phyloP scores from a whole-genome alignment of 805 yeast species.

The Candida endomychidarum region DNA sequence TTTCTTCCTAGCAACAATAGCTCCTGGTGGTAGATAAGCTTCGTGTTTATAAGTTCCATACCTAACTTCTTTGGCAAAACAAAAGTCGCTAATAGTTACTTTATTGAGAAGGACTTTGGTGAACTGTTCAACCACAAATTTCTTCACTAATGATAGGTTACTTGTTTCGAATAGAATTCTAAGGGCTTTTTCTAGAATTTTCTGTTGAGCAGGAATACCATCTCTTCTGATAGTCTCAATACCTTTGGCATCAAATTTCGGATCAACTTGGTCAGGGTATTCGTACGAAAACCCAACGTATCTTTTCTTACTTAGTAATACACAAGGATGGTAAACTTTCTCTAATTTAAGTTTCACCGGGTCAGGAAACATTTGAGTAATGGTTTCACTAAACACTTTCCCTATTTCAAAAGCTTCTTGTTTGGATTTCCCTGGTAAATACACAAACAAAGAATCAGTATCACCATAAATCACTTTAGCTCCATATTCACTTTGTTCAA shows the following conservation, averaged over 20 bases:
- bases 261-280: conserved; percentile 47
- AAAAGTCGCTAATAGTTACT: conserved; percentile 75
- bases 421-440: conserved; percentile 77
- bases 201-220: conserved; percentile 90
- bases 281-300: conserved; percentile 89
- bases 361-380: conserved; percentile 69
- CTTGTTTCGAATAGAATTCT: conserved; percentile 67
- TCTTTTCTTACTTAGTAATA: conserved; percentile 77
- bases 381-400: conserved; percentile 57
- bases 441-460: conserved; percentile 90
- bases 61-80: conserved; percentile 88
- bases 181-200: conserved; percentile 70
- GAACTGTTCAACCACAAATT: conserved; percentile 66
- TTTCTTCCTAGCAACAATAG: conserved; percentile 67
- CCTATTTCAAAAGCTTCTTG: conserved; percentile 81
- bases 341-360: conserved; percentile 88
- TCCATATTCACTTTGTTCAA: conserved; percentile 68
- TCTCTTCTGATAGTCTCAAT: conserved; percentile 93
- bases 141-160: conserved; percentile 69
- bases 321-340: conserved; percentile 86
- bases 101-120: conserved; percentile 59
- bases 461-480: conserved; percentile 97
- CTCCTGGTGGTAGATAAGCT: conserved; percentile 84
- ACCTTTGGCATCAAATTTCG: conserved; percentile 92
- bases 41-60: conserved; percentile 80